Percentiles rank a stretch among this genome's conserved stretches.
Conservation (phyloP, 108 stramenopile genomes). For the Pinguiococcus pyrenoidosus region DNA sequence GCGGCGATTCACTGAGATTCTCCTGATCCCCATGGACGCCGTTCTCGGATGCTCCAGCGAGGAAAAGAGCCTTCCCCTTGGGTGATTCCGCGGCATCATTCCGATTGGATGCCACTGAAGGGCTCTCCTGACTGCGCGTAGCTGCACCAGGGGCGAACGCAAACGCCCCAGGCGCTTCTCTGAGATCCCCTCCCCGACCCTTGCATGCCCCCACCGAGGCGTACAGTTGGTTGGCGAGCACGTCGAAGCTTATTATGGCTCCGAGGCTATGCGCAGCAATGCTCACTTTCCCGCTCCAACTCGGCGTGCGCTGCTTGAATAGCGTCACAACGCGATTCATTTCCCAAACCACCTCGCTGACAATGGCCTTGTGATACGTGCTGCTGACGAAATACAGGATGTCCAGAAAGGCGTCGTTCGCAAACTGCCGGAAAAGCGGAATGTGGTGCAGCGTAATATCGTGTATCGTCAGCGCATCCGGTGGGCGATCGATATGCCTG, state of each 20-base stretch:
- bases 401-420: conserved; percentile 62
- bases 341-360: neutral
- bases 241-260: too few relatives aligned
- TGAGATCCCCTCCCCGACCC: too few relatives aligned
- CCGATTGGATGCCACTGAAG: too few relatives aligned
- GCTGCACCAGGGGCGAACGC: too few relatives aligned
- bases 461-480: conserved; percentile 19
- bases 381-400: conserved; percentile 42
- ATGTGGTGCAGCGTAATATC: conserved; percentile 56
- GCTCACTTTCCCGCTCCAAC: neutral
- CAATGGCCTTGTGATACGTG: neutral
- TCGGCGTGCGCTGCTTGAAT: neutral
- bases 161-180: too few relatives aligned
- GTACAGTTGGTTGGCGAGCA: neutral
- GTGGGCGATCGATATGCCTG: conserved; percentile 34
- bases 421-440: conserved; percentile 53
- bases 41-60: too few relatives aligned
- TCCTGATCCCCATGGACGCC: too few relatives aligned
- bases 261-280: neutral
- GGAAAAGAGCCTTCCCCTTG: too few relatives aligned
- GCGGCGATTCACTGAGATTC: too few relatives aligned
- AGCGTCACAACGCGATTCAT: conserved; percentile 1
- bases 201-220: too few relatives aligned
- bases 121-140: too few relatives aligned
- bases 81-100: too few relatives aligned